phyloP scores from a whole-genome alignment of 192 early-diverging fungal species.

The Coemansia sp. region DNA sequence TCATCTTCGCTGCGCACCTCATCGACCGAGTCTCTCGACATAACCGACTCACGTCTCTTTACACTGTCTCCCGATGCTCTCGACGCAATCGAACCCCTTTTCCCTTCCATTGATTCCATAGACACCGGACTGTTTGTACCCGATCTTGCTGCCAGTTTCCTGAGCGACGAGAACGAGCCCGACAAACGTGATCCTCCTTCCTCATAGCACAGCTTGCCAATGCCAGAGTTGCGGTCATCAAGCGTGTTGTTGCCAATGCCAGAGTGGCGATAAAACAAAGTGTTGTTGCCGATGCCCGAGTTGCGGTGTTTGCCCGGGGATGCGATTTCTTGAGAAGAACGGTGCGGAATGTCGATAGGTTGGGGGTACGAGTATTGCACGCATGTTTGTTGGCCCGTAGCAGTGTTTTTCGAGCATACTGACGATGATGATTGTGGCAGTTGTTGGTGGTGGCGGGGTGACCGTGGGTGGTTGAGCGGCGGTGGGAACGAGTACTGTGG shows the following conservation, averaged over 20 bases:
- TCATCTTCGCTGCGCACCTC: too few relatives aligned
- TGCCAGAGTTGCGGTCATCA: conserved; percentile 25
- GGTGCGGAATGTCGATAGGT: conserved; percentile 16
- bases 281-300: conserved; percentile 24
- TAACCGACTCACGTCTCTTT: too few relatives aligned
- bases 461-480: background rate
- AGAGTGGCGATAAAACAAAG: conserved; percentile 5
- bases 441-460: background rate
- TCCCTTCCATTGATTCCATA: too few relatives aligned
- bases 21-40: too few relatives aligned
- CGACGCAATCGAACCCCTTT: too few relatives aligned
- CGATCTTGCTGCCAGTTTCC: background rate
- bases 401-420: background rate
- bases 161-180: conserved; percentile 12
- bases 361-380: background rate
- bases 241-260: conserved; percentile 28
- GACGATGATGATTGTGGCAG: background rate
- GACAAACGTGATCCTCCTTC: background rate
- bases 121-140: too few relatives aligned
- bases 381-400: background rate
- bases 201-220: conserved; percentile 30
- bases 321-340: background rate
- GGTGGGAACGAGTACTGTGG: conserved; percentile 2
- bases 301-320: background rate
- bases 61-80: too few relatives aligned